Conservation (phyloP, 169 alveolate species). For the Besnoitia besnoiti region DNA sequence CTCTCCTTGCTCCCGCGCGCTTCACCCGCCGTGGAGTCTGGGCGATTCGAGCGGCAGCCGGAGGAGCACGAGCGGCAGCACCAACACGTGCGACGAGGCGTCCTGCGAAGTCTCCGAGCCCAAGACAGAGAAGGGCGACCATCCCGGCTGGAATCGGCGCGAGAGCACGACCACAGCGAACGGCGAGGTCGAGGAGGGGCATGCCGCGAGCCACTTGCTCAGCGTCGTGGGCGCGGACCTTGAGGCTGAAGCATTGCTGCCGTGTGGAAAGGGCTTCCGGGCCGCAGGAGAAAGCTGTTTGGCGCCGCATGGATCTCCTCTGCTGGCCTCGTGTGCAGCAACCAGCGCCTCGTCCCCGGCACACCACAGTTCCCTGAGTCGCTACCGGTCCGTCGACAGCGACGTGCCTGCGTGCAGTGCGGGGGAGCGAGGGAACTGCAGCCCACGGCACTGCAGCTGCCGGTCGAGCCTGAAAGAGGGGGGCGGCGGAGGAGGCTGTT, state of each 20-base stretch:
- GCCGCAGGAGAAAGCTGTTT: no score
- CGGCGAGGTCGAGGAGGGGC: background rate
- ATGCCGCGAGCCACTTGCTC: background rate
- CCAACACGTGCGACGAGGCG: background rate
- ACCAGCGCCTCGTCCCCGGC: no score
- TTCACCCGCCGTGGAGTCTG: background rate
- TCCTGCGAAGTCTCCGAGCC: background rate
- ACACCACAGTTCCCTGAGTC: no score
- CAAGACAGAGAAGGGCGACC: background rate
- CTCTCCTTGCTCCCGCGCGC: background rate
- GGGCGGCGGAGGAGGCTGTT: background rate
- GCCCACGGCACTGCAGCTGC: background rate
- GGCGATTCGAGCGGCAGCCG: background rate
- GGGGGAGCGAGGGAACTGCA: background rate
- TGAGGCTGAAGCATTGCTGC: background rate
- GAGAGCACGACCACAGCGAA: background rate
- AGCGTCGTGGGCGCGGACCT: background rate
- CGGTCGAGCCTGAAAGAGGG: background rate
- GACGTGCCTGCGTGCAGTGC: no score
- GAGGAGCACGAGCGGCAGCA: background rate
- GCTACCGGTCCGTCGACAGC: no score
- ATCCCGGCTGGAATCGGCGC: background rate
- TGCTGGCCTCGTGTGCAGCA: no score
- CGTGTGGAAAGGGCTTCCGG: no score
- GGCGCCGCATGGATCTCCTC: no score